Percentiles rank a stretch among this genome's conserved stretches.
These are phyloP conservation scores for Dovyalis caffra DNA, from an alignment of 345 rosid species.

Conservation along the genomic window DNA sequence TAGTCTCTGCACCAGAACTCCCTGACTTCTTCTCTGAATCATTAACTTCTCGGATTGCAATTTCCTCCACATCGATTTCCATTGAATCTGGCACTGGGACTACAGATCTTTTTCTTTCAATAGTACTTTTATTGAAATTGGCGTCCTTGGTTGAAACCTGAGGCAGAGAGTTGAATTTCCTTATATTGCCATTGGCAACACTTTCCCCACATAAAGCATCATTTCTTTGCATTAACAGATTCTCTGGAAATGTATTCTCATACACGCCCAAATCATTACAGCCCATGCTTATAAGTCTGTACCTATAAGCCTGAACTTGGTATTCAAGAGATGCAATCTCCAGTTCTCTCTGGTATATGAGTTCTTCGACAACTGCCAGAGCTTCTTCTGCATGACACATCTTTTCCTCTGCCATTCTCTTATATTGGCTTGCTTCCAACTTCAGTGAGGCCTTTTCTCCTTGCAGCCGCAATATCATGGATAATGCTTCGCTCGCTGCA, in stretches of 20 bases:
- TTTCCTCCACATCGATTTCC: conserved; percentile 19
- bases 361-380: conserved; percentile 61
- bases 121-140: conserved; percentile 13
- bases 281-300: conserved; percentile 68
- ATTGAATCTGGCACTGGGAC: conserved; percentile 13
- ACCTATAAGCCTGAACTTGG: conserved; percentile 76
- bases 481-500: conserved; percentile 77
- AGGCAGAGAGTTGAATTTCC: conserved; percentile 47
- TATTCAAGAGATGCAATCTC: conserved; percentile 82
- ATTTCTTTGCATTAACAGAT: conserved; percentile 33
- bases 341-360: conserved; percentile 77
- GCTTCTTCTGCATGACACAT: conserved; percentile 79
- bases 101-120: conserved; percentile 18
- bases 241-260: conserved; percentile 49
- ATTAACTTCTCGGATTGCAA: conserved; percentile 24
- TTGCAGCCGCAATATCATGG: conserved; percentile 84
- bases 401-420: conserved; percentile 82
- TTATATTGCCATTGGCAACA: conserved; percentile 11
- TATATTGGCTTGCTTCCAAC: conserved; percentile 91
- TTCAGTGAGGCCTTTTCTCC: conserved; percentile 69
- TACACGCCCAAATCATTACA: conserved; percentile 46
- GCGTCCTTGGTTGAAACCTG: conserved; percentile 23
- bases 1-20: conserved; percentile 34
- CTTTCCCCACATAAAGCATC: conserved; percentile 30
- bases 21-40: conserved; percentile 34